A percentile compares a stretch with the other conserved stretches of the same genome.
phyloP scores from a whole-genome alignment of 2,329 filamentous ascomycete species.

The Tolypocladium amazonense region DNA sequence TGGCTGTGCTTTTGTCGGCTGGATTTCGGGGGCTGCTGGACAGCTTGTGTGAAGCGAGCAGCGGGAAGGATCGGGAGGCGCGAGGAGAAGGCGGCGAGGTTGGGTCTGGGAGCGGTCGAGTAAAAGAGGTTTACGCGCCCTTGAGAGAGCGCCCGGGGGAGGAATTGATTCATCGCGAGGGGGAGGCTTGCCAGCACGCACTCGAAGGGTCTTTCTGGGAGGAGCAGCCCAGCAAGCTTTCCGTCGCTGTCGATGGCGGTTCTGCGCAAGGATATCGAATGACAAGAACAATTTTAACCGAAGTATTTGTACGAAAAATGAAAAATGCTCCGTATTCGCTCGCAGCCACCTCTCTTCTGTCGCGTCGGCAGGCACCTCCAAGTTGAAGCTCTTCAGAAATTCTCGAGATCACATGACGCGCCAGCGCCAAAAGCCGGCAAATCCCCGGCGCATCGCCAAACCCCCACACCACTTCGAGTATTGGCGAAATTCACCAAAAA shows the following conservation, averaged over 20 bases:
- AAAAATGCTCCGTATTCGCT: not conserved
- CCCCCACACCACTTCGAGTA: slow-evolving; percentile 25
- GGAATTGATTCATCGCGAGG: slow-evolving; percentile 15
- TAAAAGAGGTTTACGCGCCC: slow-evolving; percentile 9
- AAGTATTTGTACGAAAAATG: not conserved
- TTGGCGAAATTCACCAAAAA: slow-evolving; percentile 31
- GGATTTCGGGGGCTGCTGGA: slow-evolving; percentile 6
- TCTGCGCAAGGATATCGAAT: not conserved
- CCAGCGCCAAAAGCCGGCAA: slow-evolving; percentile 14
- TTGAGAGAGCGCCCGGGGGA: slow-evolving; percentile 12
- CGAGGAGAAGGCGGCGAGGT: slow-evolving; percentile 4
- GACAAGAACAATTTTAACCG: too few species aligned
- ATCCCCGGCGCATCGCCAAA: slow-evolving; percentile 19
- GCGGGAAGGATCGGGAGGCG: slow-evolving; percentile 8
- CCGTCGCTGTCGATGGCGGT: not conserved
- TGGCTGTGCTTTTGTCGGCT: slow-evolving; percentile 13
- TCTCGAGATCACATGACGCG: slow-evolving; percentile 26
- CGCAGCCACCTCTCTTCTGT: not conserved
- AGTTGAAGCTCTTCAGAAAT: slow-evolving; percentile 12
- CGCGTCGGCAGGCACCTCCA: too few species aligned
- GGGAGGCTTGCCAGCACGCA: not conserved
- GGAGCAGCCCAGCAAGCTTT: not conserved
- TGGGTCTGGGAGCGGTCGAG: slow-evolving; percentile 1
- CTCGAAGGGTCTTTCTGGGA: not conserved
- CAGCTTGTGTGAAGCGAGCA: slow-evolving; percentile 11